phyloP scores from a whole-genome alignment of 805 yeast genomes.

The Lachancea lanzarotensis region DNA sequence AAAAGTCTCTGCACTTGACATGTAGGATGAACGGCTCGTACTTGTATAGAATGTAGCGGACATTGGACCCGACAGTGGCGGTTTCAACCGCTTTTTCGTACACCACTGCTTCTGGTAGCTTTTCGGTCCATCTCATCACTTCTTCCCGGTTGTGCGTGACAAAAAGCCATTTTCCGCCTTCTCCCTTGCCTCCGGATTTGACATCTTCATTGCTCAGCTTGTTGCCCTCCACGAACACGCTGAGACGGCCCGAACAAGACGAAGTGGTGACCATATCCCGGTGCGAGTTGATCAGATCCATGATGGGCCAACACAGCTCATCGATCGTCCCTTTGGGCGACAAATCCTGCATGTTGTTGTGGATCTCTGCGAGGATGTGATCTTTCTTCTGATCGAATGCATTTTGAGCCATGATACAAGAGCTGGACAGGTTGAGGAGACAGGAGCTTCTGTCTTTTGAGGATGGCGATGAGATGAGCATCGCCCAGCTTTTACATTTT shows the following conservation, averaged over 20 bases:
- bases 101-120: slow-evolving; percentile 17
- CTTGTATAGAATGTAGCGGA: slow-evolving; percentile 62
- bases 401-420: slow-evolving; percentile 28
- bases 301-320: slow-evolving; percentile 62
- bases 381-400: slow-evolving; percentile 64
- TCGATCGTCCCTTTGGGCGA: slow-evolving; percentile 90
- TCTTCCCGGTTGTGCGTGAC: slow-evolving; percentile 59
- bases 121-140: slow-evolving; percentile 44
- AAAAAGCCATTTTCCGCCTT: slow-evolving; percentile 77
- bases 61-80: slow-evolving; percentile 13
- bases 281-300: slow-evolving; percentile 56
- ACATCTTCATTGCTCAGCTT: slow-evolving; percentile 33
- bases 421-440: not conserved
- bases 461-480: too few species aligned
- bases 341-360: slow-evolving; percentile 45
- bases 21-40: slow-evolving; percentile 83
- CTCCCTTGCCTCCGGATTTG: slow-evolving; percentile 76
- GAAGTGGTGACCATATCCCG: slow-evolving; percentile 76
- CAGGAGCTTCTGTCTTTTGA: too few species aligned
- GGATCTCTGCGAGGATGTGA: slow-evolving; percentile 47
- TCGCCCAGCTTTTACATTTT: not conserved
- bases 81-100: slow-evolving; percentile 1
- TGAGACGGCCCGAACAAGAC: slow-evolving; percentile 81
- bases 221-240: slow-evolving; percentile 72
- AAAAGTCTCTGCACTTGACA: slow-evolving; percentile 63